Base-by-base conservation (phyloP, 345 rosid species). In the Camelina neglecta region DNA sequence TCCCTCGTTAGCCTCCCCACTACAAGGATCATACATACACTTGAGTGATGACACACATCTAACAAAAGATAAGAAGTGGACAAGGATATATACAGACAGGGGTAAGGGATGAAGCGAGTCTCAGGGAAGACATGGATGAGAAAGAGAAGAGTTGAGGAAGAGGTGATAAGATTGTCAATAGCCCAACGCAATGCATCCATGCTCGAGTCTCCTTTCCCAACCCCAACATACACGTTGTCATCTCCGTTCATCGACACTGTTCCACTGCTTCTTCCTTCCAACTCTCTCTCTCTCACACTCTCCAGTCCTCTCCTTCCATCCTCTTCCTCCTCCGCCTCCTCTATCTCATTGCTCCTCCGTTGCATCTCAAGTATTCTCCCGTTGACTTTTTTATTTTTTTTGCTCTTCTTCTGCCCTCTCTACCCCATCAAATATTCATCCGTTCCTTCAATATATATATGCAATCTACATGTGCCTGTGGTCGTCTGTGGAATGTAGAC, bases 181-280 rank as follows among this genome's bases (percentile, higher is more conserved):
- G 93, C 75, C 98, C 98, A 93, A 8, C 83, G 79, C 77, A 91
- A 85, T 6, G 98, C 96, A 24, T 86, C 96, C 85, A 84, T 79
- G 84, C 98, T 91, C 0, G 96, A 84, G 64, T 86, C 85, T 49
- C 90, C 83, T 79, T 91, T 88, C 68, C 98, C 93, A 23, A 93
- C 96, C 4, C 85, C 89, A 58, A 88, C 93, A 65, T 88, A 91
- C 3, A 93, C 85, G 65, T 76, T 65, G 66, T 91, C 92, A 4
- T 73, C 84, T 55, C 84, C 77, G 36, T 85, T 89, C 45, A 73
- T 69, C 0, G 89, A 85, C 53, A 84, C 83, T 67, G 79, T 53
- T 57, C 90, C 83, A 61, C 83, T 85, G 18, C 70, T 75, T 6
- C 49, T 20, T 20, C 82, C 89, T 68, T 87, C 91, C 36, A 67